Percentiles rank a stretch among this genome's conserved stretches.
These are phyloP conservation scores for Trichoderma endophyticum DNA, from an alignment of 2,329 filamentous ascomycete genomes.

Conservation along the genomic window DNA sequence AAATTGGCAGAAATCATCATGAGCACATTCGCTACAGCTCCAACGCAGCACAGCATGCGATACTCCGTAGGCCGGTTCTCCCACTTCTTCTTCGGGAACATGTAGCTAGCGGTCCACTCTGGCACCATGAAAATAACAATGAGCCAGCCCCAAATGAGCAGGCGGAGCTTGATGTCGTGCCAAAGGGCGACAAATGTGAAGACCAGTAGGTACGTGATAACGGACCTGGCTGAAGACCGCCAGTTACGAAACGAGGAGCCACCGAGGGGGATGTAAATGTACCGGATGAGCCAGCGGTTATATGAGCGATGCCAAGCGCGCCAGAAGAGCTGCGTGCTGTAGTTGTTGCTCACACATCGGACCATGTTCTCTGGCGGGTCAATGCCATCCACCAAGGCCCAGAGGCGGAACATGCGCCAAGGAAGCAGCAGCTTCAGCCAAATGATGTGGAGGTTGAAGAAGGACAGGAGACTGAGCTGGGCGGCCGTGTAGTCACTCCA, in stretches of 20 bases:
- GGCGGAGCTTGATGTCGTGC: constrained; percentile 90
- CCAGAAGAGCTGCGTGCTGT: constrained; percentile 89
- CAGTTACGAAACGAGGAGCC: constrained; percentile 55
- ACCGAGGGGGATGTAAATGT: constrained; percentile 89
- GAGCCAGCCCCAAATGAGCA: constrained; percentile 96
- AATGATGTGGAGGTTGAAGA: constrained; percentile 94
- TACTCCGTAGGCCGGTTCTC: constrained; percentile 67
- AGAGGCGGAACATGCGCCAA: constrained; percentile 98
- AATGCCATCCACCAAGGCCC: constrained; percentile 84
- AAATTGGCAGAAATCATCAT: constrained; percentile 97
- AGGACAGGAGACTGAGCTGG: constrained; percentile 86
- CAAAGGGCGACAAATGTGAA: constrained; percentile 97
- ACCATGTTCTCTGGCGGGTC: constrained; percentile 99
- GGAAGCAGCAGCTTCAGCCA: constrained; percentile 97
- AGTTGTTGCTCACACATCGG: constrained; percentile 93
- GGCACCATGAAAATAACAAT: constrained; percentile 91
- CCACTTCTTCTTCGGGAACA: constrained; percentile 75
- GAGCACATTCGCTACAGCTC: constrained; percentile 77
- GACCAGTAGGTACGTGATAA: constrained; percentile 75
- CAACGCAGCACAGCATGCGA: constrained; percentile 74
- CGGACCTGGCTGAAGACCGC: constrained; percentile 51
- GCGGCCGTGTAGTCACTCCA: constrained; percentile 84
- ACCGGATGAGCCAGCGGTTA: constrained; percentile 91
- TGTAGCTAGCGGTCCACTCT: constrained; percentile 67
- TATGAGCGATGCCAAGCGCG: constrained; percentile 92